These are phyloP conservation scores for Pythium scleroteichum DNA, from an alignment of 352 stramenopile species.

Conservation along the genomic window DNA sequence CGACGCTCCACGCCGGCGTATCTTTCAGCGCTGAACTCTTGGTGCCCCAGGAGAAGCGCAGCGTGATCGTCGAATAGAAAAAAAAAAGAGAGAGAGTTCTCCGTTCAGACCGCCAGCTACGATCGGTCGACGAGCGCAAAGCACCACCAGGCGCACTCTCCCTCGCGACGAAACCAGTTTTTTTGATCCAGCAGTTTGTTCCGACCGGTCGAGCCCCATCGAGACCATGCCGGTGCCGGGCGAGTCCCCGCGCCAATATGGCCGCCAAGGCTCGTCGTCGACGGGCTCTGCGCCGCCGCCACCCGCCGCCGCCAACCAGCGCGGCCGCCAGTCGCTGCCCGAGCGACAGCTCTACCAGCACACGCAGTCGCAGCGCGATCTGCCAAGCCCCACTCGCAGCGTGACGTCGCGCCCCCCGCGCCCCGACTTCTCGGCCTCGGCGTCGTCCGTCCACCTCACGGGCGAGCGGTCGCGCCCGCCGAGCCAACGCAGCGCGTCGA, in stretches of 20 bases:
- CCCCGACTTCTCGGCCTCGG: slow-evolving; percentile 21
- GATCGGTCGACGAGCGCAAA: neutral
- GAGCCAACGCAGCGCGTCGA: slow-evolving; percentile 1
- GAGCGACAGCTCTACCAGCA: slow-evolving; percentile 19
- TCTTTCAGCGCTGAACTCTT: neutral
- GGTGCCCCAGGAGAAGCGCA: neutral
- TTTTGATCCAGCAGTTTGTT: slow-evolving; percentile 1
- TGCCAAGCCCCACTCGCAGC: neutral
- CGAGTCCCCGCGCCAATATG: slow-evolving; percentile 10
- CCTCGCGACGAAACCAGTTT: neutral
- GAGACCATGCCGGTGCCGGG: slow-evolving; percentile 6
- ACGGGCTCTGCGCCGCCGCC: slow-evolving; percentile 3
- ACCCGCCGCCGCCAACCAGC: neutral
- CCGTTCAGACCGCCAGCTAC: neutral
- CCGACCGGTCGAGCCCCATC: no score
- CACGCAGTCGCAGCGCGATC: slow-evolving; percentile 8
- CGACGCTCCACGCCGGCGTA: neutral
- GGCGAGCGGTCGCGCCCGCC: neutral
- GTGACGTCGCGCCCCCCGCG: neutral
- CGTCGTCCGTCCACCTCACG: slow-evolving; percentile 9
- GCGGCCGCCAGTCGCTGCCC: slow-evolving; percentile 21
- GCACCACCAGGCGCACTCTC: neutral
- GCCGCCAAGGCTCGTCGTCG: neutral
- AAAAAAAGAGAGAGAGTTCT: neutral
- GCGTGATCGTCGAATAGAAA: neutral